phyloP scores from a whole-genome alignment of 441 rosid species.

The Adansonia madagascariensis region DNA sequence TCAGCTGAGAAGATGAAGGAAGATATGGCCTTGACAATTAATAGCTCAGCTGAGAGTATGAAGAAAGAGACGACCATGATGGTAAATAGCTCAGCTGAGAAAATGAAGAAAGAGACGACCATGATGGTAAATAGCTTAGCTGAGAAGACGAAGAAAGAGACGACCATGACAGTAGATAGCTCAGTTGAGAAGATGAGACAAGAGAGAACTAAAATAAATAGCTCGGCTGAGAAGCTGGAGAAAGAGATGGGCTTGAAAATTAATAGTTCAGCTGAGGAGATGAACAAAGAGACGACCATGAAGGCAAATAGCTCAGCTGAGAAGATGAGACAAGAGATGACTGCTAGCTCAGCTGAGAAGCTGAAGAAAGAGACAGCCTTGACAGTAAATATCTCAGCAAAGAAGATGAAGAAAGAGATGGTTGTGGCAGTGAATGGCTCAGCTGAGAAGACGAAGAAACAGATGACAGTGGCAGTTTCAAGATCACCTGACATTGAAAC shows the following conservation, averaged over 20 bases:
- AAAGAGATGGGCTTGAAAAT: conserved; percentile 35
- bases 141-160: conserved; percentile 42
- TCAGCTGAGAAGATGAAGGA: conserved; percentile 30
- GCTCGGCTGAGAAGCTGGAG: conserved; percentile 32
- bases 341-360: conserved; percentile 36
- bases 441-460: conserved; percentile 38
- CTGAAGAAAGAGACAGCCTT: conserved; percentile 37
- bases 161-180: conserved; percentile 23
- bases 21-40: conserved; percentile 57
- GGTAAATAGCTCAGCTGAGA: conserved; percentile 39
- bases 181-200: conserved; percentile 34
- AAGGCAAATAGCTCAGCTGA: conserved; percentile 22
- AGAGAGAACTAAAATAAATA: conserved; percentile 32
- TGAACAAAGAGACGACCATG: conserved; percentile 35
- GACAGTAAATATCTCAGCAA: conserved; percentile 8
- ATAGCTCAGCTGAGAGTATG: conserved; percentile 51
- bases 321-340: conserved; percentile 40
- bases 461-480: conserved; percentile 31
- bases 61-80: conserved; percentile 30
- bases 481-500: conserved; percentile 44
- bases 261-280: conserved; percentile 27
- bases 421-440: conserved; percentile 33
- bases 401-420: conserved; percentile 43
- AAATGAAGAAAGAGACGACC: conserved; percentile 40
- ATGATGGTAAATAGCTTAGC: conserved; percentile 30